Percentiles rank a stretch among this genome's conserved stretches.
Conservation (phyloP, 257 asterid species). For the Solanum dulcamara region DNA sequence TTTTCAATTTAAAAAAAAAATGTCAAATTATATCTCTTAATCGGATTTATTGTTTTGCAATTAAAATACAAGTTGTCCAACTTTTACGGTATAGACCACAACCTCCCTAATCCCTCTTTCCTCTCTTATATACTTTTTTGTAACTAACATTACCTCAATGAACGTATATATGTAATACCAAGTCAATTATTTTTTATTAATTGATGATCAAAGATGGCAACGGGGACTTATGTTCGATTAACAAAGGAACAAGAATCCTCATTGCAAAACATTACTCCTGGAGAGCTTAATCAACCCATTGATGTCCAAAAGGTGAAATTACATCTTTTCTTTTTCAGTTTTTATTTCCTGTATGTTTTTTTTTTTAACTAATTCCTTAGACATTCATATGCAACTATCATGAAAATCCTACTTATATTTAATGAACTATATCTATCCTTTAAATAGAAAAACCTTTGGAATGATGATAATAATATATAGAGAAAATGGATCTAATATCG, state of each 20-base stretch:
- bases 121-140: background rate
- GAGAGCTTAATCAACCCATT: conserved; percentile 71
- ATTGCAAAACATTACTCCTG: conserved; percentile 49
- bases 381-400: background rate
- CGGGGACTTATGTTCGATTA: conserved; percentile 52
- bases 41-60: background rate
- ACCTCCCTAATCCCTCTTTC: background rate
- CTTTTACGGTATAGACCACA: background rate
- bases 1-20: no score
- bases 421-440: background rate
- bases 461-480: background rate
- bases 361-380: background rate
- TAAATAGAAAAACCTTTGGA: background rate
- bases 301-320: conserved; percentile 42
- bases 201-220: conserved; percentile 31
- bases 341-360: background rate
- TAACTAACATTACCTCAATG: background rate
- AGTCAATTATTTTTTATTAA: background rate
- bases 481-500: background rate
- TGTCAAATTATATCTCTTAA: background rate
- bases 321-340: background rate
- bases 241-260: conserved; percentile 38
- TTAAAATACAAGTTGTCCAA: background rate
- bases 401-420: background rate
- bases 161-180: background rate